Conservation (phyloP, 2,329 filamentous ascomycete species). For the Cercospora sp. region DNA sequence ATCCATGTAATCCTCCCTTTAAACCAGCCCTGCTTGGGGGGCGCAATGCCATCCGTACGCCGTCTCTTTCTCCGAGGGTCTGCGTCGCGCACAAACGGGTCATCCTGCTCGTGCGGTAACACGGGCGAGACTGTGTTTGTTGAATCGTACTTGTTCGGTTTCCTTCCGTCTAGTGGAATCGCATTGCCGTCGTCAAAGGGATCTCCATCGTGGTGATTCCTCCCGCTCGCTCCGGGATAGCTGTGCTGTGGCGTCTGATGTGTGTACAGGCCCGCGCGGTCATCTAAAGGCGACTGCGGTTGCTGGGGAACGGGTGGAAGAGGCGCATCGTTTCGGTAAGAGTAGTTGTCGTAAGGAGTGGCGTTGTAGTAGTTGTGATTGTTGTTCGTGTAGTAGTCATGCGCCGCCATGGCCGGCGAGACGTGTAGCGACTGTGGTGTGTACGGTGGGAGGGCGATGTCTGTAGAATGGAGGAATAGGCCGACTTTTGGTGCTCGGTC, state of each 20-base stretch:
- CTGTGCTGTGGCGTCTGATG: constrained; percentile 36
- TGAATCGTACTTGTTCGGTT: constrained; percentile 41
- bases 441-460: neutral
- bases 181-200: constrained; percentile 52
- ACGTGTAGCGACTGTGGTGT: constrained; percentile 10
- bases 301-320: constrained; percentile 34
- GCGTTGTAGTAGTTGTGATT: constrained; percentile 41
- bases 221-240: constrained; percentile 62
- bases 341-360: constrained; percentile 43
- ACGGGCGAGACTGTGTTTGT: constrained; percentile 41
- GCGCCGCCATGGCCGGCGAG: constrained; percentile 25
- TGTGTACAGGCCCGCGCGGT: constrained; percentile 34
- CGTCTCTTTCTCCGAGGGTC: constrained; percentile 32
- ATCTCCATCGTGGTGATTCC: constrained; percentile 45
- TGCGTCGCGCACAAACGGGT: constrained; percentile 42
- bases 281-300: constrained; percentile 36
- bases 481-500: neutral
- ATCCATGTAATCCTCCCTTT: constrained; percentile 69
- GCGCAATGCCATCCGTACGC: constrained; percentile 8
- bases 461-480: neutral
- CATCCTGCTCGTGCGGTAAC: constrained; percentile 43
- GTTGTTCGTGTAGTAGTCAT: constrained; percentile 55
- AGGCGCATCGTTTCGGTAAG: constrained; percentile 46
- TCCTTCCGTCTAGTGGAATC: constrained; percentile 47
- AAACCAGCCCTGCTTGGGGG: constrained; percentile 55